These are phyloP conservation scores for Haematococcus lacustris DNA, from an alignment of 139 green algal species.

Conservation along the genomic window DNA sequence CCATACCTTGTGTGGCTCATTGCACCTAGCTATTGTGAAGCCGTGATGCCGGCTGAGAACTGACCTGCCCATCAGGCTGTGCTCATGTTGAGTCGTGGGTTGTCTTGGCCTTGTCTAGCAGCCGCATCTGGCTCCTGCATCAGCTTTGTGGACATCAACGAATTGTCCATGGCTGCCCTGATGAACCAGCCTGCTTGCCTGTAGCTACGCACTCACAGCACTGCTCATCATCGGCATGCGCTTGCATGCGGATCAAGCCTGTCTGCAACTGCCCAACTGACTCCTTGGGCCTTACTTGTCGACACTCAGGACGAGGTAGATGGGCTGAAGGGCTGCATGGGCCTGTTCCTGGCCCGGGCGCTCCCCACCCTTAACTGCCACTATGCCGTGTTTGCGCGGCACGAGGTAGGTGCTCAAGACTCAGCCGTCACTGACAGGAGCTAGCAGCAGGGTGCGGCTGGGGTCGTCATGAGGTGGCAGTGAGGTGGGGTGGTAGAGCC, in stretches of 20 bases:
- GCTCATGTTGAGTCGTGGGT: too few species aligned
- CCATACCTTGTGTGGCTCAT: not conserved
- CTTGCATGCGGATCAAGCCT: not conserved
- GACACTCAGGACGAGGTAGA: slow-evolving; percentile 16
- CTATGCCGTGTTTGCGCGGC: slow-evolving; percentile 13
- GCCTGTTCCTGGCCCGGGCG: slow-evolving; percentile 19
- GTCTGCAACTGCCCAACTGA: too few species aligned
- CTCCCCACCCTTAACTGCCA: slow-evolving; percentile 15
- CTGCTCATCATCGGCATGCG: not conserved
- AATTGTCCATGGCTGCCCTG: not conserved
- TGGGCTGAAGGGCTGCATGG: slow-evolving; percentile 23
- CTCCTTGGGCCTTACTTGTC: too few species aligned
- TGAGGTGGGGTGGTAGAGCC: not conserved
- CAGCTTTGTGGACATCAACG: not conserved
- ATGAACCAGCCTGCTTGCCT: not conserved
- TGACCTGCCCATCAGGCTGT: not conserved
- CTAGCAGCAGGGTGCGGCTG: not conserved
- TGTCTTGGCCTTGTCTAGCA: too few species aligned
- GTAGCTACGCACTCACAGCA: not conserved
- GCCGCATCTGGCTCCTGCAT: not conserved
- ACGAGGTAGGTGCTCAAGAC: slow-evolving; percentile 2
- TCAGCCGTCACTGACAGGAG: not conserved
- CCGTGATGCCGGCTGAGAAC: too few species aligned
- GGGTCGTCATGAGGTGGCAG: not conserved
- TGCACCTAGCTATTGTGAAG: not conserved